Conservation (phyloP, 1,284 basidiomycete genomes). For the Erythrobasidium hasegawianum region DNA sequence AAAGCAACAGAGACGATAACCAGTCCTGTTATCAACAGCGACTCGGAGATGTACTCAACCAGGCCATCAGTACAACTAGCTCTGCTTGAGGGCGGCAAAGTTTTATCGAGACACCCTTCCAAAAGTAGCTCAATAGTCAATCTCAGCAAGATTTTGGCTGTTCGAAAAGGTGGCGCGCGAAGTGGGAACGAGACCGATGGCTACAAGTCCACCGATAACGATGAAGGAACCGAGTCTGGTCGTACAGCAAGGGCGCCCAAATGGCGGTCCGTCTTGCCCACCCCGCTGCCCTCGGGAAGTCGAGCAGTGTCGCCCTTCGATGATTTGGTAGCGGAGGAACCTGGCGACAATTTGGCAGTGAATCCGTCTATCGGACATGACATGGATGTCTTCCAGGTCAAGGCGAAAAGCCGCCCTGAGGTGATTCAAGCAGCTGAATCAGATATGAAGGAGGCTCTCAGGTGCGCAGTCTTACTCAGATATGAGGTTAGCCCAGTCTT, state of each 20-base stretch:
- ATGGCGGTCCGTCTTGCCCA: neutral
- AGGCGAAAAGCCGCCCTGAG: too few relatives aligned
- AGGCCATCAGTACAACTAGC: too few relatives aligned
- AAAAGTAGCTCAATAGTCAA: slow-evolving; percentile 14
- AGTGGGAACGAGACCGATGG: slow-evolving; percentile 9
- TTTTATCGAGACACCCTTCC: slow-evolving; percentile 14
- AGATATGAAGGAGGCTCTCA: slow-evolving; percentile 6
- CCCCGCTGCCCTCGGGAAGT: neutral
- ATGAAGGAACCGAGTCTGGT: slow-evolving; percentile 1
- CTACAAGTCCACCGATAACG: slow-evolving; percentile 23
- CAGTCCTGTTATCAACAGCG: too few relatives aligned
- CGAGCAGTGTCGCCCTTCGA: neutral
- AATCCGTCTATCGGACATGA: too few relatives aligned
- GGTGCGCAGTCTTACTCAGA: too few relatives aligned
- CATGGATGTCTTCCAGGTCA: too few relatives aligned
- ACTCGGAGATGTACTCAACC: too few relatives aligned
- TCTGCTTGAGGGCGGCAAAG: too few relatives aligned
- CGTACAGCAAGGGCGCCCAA: neutral
- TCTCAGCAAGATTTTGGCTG: slow-evolving; percentile 13
- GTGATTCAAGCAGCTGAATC: slow-evolving; percentile 8
- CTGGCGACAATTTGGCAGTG: too few relatives aligned
- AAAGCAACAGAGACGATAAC: too few relatives aligned
- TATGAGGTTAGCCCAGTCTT: too few relatives aligned
- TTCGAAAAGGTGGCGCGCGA: neutral
- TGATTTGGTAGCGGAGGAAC: neutral